Evolutionary conservation across 257 asterid species (phyloP), one percentile per base, ranked within the genome.

Genomic region (Solanum infundibuliforme): DNA sequence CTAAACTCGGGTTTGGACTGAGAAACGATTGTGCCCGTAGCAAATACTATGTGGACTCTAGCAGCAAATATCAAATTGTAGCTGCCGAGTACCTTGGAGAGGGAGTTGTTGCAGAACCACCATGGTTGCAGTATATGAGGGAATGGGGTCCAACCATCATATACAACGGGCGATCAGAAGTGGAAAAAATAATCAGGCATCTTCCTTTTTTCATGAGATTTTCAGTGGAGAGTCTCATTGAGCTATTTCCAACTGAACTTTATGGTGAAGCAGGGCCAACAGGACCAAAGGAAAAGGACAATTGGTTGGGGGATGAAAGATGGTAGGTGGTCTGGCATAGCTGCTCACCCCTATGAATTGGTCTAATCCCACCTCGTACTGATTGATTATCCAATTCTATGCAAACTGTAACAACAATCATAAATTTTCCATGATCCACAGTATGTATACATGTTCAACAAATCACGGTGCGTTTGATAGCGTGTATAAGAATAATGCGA

Each of bases 221-320:
- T 88, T 93, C 98, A 0, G 89, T 95, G 65, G 98, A 94, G 72
- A 91, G 90, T 72, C 88, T 96, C 10, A 83, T 96, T 5, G 96
- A 94, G 20, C 75, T 96, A 79, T 95, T 95, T 72, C 99, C 99
- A 2, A 92, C 96, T 1, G 99, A 95, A 86, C 94, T 96, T 82
- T 94, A 91, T 69, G 96, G 98, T 0, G 99, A 96, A 89, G 98
- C 91, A 90, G 99, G 99, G 81, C 98, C 98, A 5, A 94, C 98
- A 0, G 99, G 98, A 65, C 99, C 99, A 0, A 96, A 96, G 91
- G 98, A 94, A 91, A 96, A 96, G 93, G 98, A 96, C 60, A 95
- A 96, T 41, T 96, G 99, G 99, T 83, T 88, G 73, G 96, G 98
- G 43, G 99, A 96, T 79, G 98, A 96, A 88, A 90, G 98, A 69